These are phyloP conservation scores for Arctostaphylos glauca DNA, from an alignment of 148 eudicot species.

Conservation along the genomic window DNA sequence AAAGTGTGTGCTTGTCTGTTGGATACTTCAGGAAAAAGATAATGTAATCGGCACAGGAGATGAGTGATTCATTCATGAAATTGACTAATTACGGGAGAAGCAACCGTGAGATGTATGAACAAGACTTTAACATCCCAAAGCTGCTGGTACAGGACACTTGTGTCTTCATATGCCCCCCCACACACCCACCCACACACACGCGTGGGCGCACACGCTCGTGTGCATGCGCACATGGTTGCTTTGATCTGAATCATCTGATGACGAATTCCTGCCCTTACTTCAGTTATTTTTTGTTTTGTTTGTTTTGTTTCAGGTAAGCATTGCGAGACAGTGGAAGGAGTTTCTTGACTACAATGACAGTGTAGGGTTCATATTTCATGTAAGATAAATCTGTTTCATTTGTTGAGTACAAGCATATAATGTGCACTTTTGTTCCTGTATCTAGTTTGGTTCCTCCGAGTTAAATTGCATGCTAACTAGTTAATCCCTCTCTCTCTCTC, in stretches of 20 bases:
- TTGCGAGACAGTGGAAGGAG: slow-evolving; percentile 81
- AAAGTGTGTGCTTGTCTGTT: not conserved
- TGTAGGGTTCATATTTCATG: slow-evolving; percentile 76
- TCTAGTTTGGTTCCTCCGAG: not conserved
- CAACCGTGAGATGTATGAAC: not conserved
- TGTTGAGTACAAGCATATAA: not conserved
- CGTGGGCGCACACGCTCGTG: too few relatives aligned
- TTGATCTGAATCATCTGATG: not conserved
- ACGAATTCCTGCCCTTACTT: not conserved
- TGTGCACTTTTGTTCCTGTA: not conserved
- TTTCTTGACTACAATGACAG: slow-evolving; percentile 61
- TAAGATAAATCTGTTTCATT: slow-evolving; percentile 29
- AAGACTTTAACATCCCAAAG: not conserved
- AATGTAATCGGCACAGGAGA: not conserved
- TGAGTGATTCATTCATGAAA: not conserved
- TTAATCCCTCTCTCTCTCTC: slow-evolving; percentile 3
- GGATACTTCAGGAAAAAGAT: not conserved
- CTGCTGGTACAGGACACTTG: not conserved
- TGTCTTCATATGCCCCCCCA: too few relatives aligned
- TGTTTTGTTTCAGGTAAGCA: slow-evolving; percentile 53
- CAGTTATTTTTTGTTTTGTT: not conserved
- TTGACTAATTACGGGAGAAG: not conserved
- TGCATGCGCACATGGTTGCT: not conserved
- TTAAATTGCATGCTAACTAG: not conserved
- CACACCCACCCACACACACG: too few relatives aligned